Evolutionary conservation across 2,329 filamentous ascomycete species (phyloP), one percentile per base, ranked within the genome.

Genomic region (Cordyceps farinosa): DNA sequence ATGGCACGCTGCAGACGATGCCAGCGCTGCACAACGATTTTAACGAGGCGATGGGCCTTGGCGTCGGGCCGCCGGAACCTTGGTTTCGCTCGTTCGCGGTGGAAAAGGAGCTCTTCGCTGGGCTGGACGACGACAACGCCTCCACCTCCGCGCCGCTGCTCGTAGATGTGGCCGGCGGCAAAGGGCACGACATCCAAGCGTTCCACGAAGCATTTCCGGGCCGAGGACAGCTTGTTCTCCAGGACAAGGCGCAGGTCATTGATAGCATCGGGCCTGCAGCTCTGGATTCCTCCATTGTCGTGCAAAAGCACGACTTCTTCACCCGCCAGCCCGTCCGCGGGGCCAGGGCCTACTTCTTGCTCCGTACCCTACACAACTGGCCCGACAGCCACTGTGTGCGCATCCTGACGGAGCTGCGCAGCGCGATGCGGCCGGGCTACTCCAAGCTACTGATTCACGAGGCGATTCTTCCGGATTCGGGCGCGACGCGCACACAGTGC

Each of bases 261-360:
- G 65, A 64, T 15, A 54, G 40, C 45, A 69, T 74, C 11, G 59
- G 67, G 7, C 40, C 68, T 0, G 54, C 15, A 15, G n/a, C 29
- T 29, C 42, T 75, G 22, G 56, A 67, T 9, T 61, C 68, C 0
- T 60, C 52, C 8, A 68, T 74, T 6, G 69, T 74, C 51, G 60
- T 30, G 2, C 73, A 74, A 69, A 58, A 67, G 1, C 74, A 78
- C 44, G 74, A 79, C 58, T 78, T 70, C 55, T 73, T 73, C 56
- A 69, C 67, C 1, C 66, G 69, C n/a, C 74, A 76, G 55, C 72
- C 71, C 2, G 66, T 77, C 0, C 73, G 76, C 69, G 65, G 69
- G 22, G 67, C 69, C 2, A 65, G 68, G 10, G 67, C 66, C 1
- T 70, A 70, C 66, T 70, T 68, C 47, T 67, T 71, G 65, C 69